Evolutionary conservation across 768 basidiomycete species (phyloP), one percentile per base, ranked within the genome.

Genomic region (Suillus alpinus): DNA sequence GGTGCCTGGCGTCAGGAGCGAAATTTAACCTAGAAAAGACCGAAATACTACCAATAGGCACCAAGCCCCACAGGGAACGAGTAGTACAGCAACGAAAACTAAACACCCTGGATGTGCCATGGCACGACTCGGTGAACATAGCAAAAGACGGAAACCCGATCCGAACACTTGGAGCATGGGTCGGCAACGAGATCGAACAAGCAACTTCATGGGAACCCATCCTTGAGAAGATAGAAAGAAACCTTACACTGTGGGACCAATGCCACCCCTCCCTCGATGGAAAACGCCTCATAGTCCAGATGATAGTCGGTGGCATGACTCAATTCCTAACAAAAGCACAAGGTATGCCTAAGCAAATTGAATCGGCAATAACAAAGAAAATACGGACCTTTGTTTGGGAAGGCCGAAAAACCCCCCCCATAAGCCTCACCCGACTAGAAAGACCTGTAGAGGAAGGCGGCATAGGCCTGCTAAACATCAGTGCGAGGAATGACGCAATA

Each of bases 321-420:
- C 75, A 77, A 59, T 77, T 71, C 64, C 67, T 75, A 0, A 69
- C 70, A 0, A 63, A 62, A 18, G 73, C 73, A 0, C 75, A 74
- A 52, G 70, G 69, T 0, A 76, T 76, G 73, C 74, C 72, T 10
- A 23, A 44, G 1, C 29, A 59, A 0, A 50, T 70, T 0, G 63
- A 67, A 6, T 36, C 58, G 9, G 16, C 58, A n/a, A 63, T 75
- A 0, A 59, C n/a, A 0, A 68, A 69, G 34, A 41, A 59, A 10
- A 57, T 63, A 0, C 5, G 2, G 66, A 53, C 47, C 2, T 74
- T 74, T 53, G 39, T 71, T 0, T 70, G 69, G 68, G 49, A 58
- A 0, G 39, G 23, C 2, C 1, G n/a, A n/a, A 16, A 37, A 37
- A 10, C 9, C 0, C 62, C 66, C 0, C 57, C 53, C 14, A 47